Conservation (phyloP, 1,284 basidiomycete species). For the Laetiporus sulphureus region DNA sequence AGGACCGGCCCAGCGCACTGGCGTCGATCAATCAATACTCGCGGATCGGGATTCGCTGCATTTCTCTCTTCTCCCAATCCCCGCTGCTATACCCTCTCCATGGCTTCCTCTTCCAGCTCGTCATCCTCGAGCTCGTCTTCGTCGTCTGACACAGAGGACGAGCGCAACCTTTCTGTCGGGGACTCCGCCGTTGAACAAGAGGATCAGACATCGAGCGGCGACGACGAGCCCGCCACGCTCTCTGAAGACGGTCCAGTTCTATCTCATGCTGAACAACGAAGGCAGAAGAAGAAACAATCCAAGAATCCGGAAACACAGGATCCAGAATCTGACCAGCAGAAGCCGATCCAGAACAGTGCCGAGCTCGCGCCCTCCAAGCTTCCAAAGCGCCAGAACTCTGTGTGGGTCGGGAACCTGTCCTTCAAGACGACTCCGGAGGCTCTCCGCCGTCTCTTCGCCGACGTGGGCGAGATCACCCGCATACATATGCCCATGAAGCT, state of each 20-base stretch:
- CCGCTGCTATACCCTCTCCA: no score
- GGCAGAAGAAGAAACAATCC: constrained; percentile 49
- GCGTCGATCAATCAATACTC: no score
- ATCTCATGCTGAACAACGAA: constrained; percentile 67
- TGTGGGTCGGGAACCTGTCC: constrained; percentile 95
- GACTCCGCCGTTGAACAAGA: not conserved
- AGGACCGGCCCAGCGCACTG: no score
- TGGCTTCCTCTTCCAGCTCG: not conserved
- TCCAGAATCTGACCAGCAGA: constrained; percentile 34
- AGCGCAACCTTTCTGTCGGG: not conserved
- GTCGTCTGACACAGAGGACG: not conserved
- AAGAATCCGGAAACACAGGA: constrained; percentile 9
- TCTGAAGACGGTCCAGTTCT: constrained; percentile 52
- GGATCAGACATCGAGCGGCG: no score
- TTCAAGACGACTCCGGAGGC: constrained; percentile 82
- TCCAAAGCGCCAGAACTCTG: constrained; percentile 66
- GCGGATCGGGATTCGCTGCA: no score
- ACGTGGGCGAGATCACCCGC: constrained; percentile 65
- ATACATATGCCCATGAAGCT: constrained; percentile 69
- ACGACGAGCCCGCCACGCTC: no score
- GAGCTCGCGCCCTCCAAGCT: constrained; percentile 24
- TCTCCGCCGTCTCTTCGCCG: constrained; percentile 68
- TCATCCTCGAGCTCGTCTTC: not conserved
- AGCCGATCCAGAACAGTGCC: constrained; percentile 24
- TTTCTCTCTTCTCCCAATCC: no score